These are phyloP conservation scores for Flaveria sonorensis DNA, from an alignment of 129 eudicot genomes.

Conservation along the genomic window DNA sequence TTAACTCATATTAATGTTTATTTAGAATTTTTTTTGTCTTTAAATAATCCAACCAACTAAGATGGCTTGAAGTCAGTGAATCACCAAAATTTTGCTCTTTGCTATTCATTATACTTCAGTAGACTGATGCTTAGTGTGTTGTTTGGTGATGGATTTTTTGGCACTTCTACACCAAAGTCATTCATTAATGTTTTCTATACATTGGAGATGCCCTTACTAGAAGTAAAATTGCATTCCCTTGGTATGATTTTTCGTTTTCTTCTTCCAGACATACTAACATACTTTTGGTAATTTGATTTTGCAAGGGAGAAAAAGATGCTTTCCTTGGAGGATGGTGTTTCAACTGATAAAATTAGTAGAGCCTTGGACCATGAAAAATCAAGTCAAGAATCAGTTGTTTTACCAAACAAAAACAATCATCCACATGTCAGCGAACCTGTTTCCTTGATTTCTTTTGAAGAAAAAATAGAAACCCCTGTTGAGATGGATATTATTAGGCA, in stretches of 20 bases:
- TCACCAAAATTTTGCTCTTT: background rate
- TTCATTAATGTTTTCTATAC: background rate
- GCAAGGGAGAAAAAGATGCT: conserved; percentile 49
- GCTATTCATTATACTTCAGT: background rate
- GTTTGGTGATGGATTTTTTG: background rate
- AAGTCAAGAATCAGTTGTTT: conserved; percentile 33
- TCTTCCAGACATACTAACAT: conserved; percentile 4
- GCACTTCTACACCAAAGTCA: background rate
- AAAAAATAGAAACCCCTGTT: conserved; percentile 49
- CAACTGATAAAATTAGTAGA: conserved; percentile 37
- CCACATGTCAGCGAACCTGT: conserved; percentile 54
- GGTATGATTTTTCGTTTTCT: conserved; percentile 1
- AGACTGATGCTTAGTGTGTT: background rate
- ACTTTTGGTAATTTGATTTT: conserved; percentile 22
- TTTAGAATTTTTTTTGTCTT: too few relatives aligned
- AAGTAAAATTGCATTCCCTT: conserved; percentile 2
- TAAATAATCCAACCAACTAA: too few relatives aligned
- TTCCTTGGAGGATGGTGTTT: conserved; percentile 46
- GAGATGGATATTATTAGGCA: conserved; percentile 64
- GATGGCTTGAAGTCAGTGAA: too few relatives aligned
- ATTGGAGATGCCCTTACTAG: background rate
- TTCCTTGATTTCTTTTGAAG: conserved; percentile 82
- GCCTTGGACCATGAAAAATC: conserved; percentile 42
- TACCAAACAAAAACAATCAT: conserved; percentile 39
- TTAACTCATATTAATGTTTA: too few relatives aligned